phyloP scores from a whole-genome alignment of 176 grass and related monocot genomes.

The Oryza officinalis region DNA sequence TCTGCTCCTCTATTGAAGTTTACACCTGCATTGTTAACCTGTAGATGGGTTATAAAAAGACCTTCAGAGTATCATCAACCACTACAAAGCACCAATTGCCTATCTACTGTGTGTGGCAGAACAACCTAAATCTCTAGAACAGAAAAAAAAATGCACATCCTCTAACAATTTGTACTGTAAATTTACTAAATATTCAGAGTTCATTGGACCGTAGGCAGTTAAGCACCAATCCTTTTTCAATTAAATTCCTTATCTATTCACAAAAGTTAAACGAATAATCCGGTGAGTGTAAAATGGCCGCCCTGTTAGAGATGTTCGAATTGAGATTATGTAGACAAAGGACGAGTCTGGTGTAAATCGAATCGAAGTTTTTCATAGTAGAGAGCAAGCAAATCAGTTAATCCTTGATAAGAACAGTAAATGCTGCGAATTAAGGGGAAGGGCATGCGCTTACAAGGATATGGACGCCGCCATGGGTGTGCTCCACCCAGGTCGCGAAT shows the following conservation, averaged over 20 bases:
- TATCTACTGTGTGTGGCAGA: background rate
- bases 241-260: background rate
- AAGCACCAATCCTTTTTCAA: background rate
- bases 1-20: slow-evolving; percentile 87
- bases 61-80: background rate
- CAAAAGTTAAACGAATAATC: background rate
- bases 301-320: background rate
- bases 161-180: background rate
- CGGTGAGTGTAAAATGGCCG: background rate
- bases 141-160: background rate
- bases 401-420: too few species aligned
- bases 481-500: slow-evolving; percentile 59
- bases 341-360: background rate
- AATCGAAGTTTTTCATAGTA: background rate
- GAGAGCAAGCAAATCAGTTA: background rate
- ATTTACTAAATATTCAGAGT: slow-evolving; percentile 1
- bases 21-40: slow-evolving; percentile 96
- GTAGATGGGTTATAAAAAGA: slow-evolving; percentile 30
- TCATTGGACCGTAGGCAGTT: background rate
- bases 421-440: too few species aligned
- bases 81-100: background rate
- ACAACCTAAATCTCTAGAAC: background rate
- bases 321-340: background rate
- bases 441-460: slow-evolving; percentile 74
- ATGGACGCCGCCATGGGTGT: slow-evolving; percentile 59